Conservation (phyloP, 202 grass and related monocot species). For the Musa balbisiana region DNA sequence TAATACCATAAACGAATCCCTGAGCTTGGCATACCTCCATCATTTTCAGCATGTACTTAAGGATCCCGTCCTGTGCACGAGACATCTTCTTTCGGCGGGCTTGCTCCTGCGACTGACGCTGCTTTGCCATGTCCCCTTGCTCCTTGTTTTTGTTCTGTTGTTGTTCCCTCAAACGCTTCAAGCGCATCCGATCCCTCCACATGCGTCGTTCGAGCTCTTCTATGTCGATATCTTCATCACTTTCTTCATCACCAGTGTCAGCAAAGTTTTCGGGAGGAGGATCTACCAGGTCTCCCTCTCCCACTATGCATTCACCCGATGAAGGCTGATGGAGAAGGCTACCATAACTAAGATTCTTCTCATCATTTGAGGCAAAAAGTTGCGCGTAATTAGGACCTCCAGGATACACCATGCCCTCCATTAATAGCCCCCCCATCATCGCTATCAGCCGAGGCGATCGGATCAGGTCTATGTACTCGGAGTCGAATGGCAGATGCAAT, state of each 20-base stretch:
- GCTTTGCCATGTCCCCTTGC: not conserved
- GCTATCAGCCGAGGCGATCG: not conserved
- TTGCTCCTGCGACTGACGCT: slow-evolving; percentile 4
- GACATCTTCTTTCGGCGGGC: slow-evolving; percentile 24
- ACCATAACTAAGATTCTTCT: slow-evolving; percentile 1
- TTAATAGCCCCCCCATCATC: not conserved
- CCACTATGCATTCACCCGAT: not conserved
- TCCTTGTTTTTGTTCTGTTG: slow-evolving; percentile 15
- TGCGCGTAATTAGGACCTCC: not conserved
- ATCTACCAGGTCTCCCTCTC: slow-evolving; percentile 9
- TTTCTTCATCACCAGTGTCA: slow-evolving; percentile 14
- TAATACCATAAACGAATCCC: slow-evolving; percentile 21
- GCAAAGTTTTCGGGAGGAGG: slow-evolving; percentile 10
- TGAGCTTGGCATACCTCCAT: slow-evolving; percentile 26
- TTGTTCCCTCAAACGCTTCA: slow-evolving; percentile 18
- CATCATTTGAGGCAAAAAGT: not conserved
- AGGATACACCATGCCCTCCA: slow-evolving; percentile 9
- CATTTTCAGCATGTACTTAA: slow-evolving; percentile 26
- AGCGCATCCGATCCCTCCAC: slow-evolving; percentile 19
- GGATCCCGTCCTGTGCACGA: slow-evolving; percentile 13
- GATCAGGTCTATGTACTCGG: not conserved
- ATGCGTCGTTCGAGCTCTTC: slow-evolving; percentile 16
- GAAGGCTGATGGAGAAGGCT: slow-evolving; percentile 2
- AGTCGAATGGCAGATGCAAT: not conserved
- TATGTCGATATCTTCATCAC: slow-evolving; percentile 11